Percentiles rank a stretch among this genome's conserved stretches.
Evolutionary conservation across 805 yeast species (phyloP).

Genomic region (Schizosaccharomyces lindneri): DNA sequence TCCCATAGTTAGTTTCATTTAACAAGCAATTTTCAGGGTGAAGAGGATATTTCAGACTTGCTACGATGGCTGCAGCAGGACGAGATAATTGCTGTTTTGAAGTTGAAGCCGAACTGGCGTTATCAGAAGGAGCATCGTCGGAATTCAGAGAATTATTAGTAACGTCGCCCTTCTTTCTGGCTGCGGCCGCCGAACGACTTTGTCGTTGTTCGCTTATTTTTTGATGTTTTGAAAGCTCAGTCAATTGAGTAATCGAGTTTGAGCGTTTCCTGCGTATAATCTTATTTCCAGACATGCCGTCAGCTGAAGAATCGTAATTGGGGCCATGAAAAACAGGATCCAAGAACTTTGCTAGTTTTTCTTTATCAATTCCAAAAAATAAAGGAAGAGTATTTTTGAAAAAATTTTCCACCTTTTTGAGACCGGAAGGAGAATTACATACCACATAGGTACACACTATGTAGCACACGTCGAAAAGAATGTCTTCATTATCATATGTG

Average conservation of each 20-base stretch:
- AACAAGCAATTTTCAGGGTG: slow-evolving; percentile 11
- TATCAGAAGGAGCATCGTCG: background rate
- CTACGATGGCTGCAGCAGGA: slow-evolving; percentile 10
- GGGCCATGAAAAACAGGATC: background rate
- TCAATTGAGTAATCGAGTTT: background rate
- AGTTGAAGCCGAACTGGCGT: background rate
- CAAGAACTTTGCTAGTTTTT: background rate
- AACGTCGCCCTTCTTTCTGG: background rate
- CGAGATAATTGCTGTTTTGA: background rate
- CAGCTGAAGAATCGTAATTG: background rate
- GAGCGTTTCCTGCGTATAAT: background rate
- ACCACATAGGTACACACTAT: slow-evolving; percentile 39
- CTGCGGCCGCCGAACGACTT: background rate
- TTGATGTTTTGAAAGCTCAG: background rate
- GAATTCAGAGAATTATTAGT: background rate
- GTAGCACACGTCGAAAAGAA: slow-evolving; percentile 41
- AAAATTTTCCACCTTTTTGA: background rate
- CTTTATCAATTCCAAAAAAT: background rate
- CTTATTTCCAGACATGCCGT: background rate
- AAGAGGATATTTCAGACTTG: slow-evolving; percentile 52
- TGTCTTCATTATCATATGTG: slow-evolving; percentile 35
- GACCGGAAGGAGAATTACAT: slow-evolving; percentile 13
- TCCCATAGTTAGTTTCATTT: slow-evolving; percentile 11
- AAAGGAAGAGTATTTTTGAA: background rate
- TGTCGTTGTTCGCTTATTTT: background rate